Percentiles rank a stretch among this genome's conserved stretches.
These are phyloP conservation scores for Mortierella sp. DNA, from an alignment of 371 early-diverging fungal species.

Conservation along the genomic window DNA sequence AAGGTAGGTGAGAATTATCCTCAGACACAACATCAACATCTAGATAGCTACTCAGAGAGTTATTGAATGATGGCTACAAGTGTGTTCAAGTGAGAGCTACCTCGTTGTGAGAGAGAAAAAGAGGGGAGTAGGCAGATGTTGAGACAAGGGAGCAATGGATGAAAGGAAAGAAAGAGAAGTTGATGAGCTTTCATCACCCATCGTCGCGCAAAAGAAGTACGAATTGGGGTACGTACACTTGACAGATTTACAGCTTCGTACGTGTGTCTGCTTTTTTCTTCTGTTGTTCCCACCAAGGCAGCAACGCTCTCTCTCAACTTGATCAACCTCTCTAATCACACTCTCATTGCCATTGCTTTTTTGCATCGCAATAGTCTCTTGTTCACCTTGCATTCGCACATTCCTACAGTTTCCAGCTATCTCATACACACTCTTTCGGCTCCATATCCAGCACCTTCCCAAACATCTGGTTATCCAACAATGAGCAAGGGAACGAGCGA, in stretches of 20 bases:
- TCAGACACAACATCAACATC: too few species aligned
- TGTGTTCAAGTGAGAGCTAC: background rate
- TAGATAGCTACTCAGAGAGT: background rate
- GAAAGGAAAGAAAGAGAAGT: background rate
- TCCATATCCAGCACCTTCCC: background rate
- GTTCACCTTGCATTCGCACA: background rate
- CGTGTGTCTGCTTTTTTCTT: too few species aligned
- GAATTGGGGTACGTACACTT: conserved; percentile 29
- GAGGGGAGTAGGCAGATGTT: background rate
- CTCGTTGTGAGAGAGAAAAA: background rate
- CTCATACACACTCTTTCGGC: background rate
- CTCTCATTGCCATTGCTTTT: background rate
- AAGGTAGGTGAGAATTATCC: background rate
- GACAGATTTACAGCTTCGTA: too few species aligned
- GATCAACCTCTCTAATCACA: background rate
- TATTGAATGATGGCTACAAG: background rate
- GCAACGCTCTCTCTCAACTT: too few species aligned
- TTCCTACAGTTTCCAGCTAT: too few species aligned
- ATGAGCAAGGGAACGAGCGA: conserved; percentile 34
- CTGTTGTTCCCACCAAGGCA: too few species aligned
- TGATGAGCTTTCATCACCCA: background rate
- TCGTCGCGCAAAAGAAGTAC: background rate
- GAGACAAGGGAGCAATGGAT: background rate
- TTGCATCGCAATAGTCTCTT: background rate
- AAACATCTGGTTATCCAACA: background rate